These are phyloP conservation scores for Alternaria arbusti DNA, from an alignment of 2,329 filamentous ascomycete species.

Conservation along the genomic window DNA sequence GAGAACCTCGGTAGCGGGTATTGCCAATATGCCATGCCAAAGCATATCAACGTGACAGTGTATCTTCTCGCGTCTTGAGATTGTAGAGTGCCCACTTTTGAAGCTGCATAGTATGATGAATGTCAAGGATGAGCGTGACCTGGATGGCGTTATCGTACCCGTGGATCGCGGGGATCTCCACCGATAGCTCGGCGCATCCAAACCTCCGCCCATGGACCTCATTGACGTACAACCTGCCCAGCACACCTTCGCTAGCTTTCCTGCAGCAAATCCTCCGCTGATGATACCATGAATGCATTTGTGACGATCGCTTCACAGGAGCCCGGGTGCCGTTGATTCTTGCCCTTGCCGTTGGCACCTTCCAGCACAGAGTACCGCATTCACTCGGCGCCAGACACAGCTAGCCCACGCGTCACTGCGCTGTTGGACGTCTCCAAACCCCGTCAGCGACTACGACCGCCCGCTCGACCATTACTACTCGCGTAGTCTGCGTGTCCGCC, in stretches of 20 bases:
- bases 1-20: neutral
- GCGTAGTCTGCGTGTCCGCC: neutral
- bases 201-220: slow-evolving; percentile 10
- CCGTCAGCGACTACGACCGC: neutral
- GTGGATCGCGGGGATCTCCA: slow-evolving; percentile 14
- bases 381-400: slow-evolving; percentile 17
- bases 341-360: slow-evolving; percentile 16
- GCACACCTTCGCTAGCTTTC: slow-evolving; percentile 8
- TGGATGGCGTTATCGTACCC: slow-evolving; percentile 15
- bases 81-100: neutral
- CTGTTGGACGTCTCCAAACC: slow-evolving; percentile 8
- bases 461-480: slow-evolving; percentile 31
- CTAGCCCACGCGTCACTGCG: slow-evolving; percentile 14
- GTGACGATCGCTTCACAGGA: slow-evolving; percentile 24
- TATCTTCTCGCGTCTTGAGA: neutral
- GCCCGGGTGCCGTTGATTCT: slow-evolving; percentile 37
- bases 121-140: slow-evolving; percentile 3
- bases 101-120: neutral
- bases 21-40: neutral
- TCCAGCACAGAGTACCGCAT: slow-evolving; percentile 22
- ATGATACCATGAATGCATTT: slow-evolving; percentile 40
- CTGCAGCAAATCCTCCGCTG: slow-evolving; percentile 4
- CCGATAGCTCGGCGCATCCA: slow-evolving; percentile 16
- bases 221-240: slow-evolving; percentile 7
- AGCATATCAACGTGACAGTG: neutral